Conservation (phyloP, 176 grass and related monocot genomes). For the Oryza officinalis region DNA sequence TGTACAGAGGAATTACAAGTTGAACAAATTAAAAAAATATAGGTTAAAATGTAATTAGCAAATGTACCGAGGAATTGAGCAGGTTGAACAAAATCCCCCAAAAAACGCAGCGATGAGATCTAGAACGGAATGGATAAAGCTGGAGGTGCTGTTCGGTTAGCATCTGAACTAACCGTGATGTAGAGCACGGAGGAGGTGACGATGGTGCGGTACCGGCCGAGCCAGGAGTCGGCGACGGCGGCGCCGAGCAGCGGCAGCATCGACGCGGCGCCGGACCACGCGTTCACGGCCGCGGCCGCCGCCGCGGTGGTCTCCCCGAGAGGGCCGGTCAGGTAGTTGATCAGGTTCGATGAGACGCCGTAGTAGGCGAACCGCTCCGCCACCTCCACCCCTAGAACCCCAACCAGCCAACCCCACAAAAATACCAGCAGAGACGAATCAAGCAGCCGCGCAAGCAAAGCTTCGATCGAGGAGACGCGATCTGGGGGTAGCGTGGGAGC, state of each 20-base stretch:
- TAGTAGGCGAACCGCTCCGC: conserved; percentile 62
- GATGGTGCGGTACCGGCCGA: conserved; percentile 70
- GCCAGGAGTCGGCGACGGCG: conserved; percentile 70
- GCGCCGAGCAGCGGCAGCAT: conserved; percentile 75
- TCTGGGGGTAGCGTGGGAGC: neutral
- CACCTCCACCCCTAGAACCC: conserved; percentile 51
- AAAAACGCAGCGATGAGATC: neutral
- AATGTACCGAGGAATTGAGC: neutral
- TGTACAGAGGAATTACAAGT: too few species aligned
- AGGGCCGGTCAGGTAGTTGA: conserved; percentile 71
- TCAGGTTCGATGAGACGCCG: conserved; percentile 63
- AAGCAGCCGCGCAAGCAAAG: neutral
- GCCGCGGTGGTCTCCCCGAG: conserved; percentile 51
- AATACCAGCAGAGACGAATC: neutral
- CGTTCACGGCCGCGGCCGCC: conserved; percentile 55
- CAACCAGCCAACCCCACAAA: neutral
- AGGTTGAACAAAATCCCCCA: neutral
- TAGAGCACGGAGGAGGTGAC: conserved; percentile 62
- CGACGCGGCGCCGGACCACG: conserved; percentile 50
- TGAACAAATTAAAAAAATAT: too few species aligned
- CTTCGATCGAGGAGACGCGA: neutral
- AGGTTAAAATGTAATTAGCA: too few species aligned
- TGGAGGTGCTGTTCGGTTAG: neutral
- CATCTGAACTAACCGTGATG: conserved; percentile 37
- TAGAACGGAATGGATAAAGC: neutral